Evolutionary conservation across 352 stramenopile species (phyloP), one percentile per base, ranked within the genome.

Genomic region (Globisporangium apiculatum): DNA sequence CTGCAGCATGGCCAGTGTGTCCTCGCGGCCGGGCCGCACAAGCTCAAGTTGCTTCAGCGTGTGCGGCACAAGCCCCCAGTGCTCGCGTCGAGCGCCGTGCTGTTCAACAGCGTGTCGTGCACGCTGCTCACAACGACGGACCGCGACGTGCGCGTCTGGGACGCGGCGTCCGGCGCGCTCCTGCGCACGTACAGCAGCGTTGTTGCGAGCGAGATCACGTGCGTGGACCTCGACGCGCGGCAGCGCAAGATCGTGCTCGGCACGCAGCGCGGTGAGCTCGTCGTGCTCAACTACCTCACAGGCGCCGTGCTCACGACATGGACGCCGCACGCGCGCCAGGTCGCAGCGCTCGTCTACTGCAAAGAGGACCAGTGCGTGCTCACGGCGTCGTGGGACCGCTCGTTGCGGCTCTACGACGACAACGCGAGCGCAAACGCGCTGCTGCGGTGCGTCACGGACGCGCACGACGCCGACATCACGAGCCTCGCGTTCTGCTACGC

Each of bases 281-380:
- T 83, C 9, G 76, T 91, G 40, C 68, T 87, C 14, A 91, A 90
- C 45, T 89, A 90, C 48, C 67, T 89, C n/a, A 91, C 87, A 31
- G 83, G 83, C 45, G 73, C 80, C 6, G 55, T 91, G 0, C 53
- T 93, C 12, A 76, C 79, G 37, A 74, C 69, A 7, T 93, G 79
- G 75, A 79, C 75, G 11, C 73, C 76, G 3, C 83, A 91, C 10
- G 68, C 70, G n/a, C 66, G 80, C 24, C 69, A 85, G 38, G 77
- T 93, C 1, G 81, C 76, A 5, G 72, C 72, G 9, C 45, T 93
- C 17, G 58, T 86, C 2, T 93, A 89, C 59, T 93, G 83, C 60
- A 85, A 83, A 42, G 80, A 93, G 57, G 80, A 93, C 53, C 68
- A 74, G 40, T 85, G 75, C 36, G 78, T 93, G 31, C 66, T 93